Conservation (phyloP, 2,329 filamentous ascomycete genomes). For the Fusarium humuli region DNA sequence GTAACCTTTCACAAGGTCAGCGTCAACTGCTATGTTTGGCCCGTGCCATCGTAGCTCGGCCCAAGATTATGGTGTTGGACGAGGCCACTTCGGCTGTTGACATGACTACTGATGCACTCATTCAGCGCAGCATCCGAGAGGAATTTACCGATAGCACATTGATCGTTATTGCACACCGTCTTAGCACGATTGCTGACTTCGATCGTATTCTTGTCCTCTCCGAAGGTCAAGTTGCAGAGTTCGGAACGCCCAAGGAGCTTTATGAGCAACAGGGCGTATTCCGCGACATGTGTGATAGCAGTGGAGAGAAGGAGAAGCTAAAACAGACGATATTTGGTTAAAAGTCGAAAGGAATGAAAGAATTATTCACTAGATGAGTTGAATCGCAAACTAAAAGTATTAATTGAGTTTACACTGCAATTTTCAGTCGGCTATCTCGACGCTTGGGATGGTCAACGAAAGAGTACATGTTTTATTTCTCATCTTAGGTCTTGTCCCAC, state of each 20-base stretch:
- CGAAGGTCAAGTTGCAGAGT: conserved; percentile 75
- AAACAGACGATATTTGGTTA: conserved; percentile 57
- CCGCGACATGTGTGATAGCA: conserved; percentile 71
- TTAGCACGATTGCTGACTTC: conserved; percentile 82
- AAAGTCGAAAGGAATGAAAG: not conserved
- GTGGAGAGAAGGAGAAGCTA: conserved; percentile 68
- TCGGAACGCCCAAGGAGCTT: conserved; percentile 71
- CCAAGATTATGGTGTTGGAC: conserved; percentile 83
- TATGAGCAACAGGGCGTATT: conserved; percentile 69
- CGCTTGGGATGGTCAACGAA: not conserved
- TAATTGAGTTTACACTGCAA: not conserved
- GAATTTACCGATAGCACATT: conserved; percentile 77
- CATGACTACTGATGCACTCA: conserved; percentile 79
- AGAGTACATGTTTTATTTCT: not conserved
- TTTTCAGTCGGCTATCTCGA: not conserved
- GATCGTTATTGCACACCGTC: conserved; percentile 79
- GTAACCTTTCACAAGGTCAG: conserved; percentile 81
- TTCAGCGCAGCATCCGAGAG: conserved; percentile 78
- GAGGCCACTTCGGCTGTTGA: conserved; percentile 84
- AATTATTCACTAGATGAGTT: no score
- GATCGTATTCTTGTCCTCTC: conserved; percentile 78
- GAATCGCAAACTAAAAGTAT: not conserved
- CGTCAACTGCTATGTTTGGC: conserved; percentile 81
- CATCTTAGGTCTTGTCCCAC: not conserved
- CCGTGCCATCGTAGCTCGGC: conserved; percentile 76